These are phyloP conservation scores for Fusarium sp. DNA, from an alignment of 2,329 filamentous ascomycete species.

Conservation along the genomic window DNA sequence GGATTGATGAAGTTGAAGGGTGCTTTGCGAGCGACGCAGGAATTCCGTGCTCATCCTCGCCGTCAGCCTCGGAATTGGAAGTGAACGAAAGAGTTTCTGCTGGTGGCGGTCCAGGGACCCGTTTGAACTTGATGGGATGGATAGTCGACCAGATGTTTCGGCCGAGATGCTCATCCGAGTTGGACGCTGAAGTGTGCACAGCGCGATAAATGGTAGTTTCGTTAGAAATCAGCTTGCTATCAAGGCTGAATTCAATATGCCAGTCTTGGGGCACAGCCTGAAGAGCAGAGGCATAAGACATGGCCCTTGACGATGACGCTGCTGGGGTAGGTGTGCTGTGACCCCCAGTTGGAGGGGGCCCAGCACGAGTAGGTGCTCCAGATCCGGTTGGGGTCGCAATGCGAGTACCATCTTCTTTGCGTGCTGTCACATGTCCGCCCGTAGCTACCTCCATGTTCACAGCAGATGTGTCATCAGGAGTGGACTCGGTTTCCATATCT, in stretches of 20 bases:
- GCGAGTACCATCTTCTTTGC: slow-evolving; percentile 90
- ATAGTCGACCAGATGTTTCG: slow-evolving; percentile 90
- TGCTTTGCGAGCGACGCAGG: slow-evolving; percentile 86
- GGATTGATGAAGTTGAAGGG: slow-evolving; percentile 85
- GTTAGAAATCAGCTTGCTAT: slow-evolving; percentile 84
- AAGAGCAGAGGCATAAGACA: slow-evolving; percentile 87
- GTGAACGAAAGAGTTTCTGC: slow-evolving; percentile 75
- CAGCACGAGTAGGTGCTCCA: slow-evolving; percentile 54
- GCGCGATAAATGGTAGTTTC: slow-evolving; percentile 97
- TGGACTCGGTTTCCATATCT: slow-evolving; percentile 77
- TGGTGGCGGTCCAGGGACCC: slow-evolving; percentile 84
- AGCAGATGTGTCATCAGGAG: slow-evolving; percentile 78
- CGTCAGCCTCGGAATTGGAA: slow-evolving; percentile 58
- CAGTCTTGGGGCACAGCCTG: slow-evolving; percentile 88
- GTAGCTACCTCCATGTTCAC: slow-evolving; percentile 92
- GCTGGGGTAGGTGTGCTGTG: slow-evolving; percentile 62
- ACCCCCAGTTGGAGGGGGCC: slow-evolving; percentile 54
- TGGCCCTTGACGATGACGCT: slow-evolving; percentile 71
- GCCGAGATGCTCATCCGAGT: slow-evolving; percentile 71
- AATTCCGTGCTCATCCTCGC: slow-evolving; percentile 70
- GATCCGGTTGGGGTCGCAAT: slow-evolving; percentile 83
- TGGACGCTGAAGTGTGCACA: slow-evolving; percentile 73
- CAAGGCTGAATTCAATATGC: slow-evolving; percentile 96
- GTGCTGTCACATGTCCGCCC: slow-evolving; percentile 88
- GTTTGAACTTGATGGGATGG: slow-evolving; percentile 91